Percentiles rank a stretch among this genome's conserved stretches.
Evolutionary conservation across 148 eudicot species (phyloP).

Genomic region (Nepenthes gracilis): DNA sequence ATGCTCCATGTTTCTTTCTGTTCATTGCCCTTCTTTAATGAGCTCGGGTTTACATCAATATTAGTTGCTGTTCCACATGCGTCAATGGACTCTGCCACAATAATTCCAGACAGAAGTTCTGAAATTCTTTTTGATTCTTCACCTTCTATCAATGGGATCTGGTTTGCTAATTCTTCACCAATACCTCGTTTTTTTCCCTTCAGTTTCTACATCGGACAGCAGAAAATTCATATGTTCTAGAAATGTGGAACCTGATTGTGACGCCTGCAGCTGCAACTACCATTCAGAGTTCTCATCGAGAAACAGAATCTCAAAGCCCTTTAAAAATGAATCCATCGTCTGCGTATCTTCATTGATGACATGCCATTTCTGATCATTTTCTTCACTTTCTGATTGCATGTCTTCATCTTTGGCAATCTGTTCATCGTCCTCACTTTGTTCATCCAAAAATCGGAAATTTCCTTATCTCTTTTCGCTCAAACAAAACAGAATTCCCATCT

Average conservation of each 20-base stretch:
- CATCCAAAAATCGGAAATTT: neutral
- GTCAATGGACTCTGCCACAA: too few relatives aligned
- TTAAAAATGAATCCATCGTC: neutral
- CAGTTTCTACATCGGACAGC: neutral
- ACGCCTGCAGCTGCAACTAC: neutral
- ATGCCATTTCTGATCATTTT: neutral
- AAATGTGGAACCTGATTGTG: neutral
- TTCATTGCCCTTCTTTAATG: too few relatives aligned
- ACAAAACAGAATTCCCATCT: conserved; percentile 12
- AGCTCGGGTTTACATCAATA: too few relatives aligned
- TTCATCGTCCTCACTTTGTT: neutral
- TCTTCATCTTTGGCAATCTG: conserved; percentile 1
- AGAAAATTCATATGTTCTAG: neutral
- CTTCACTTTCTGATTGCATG: conserved; percentile 1
- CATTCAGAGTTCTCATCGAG: neutral
- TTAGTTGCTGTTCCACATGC: too few relatives aligned
- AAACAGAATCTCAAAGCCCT: neutral
- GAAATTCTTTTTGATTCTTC: neutral
- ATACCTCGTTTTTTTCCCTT: neutral
- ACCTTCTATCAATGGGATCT: neutral
- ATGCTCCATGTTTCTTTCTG: too few relatives aligned
- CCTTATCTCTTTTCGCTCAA: conserved; percentile 12
- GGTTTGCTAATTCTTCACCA: neutral
- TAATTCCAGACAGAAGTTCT: too few relatives aligned
- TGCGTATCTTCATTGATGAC: neutral